phyloP scores from a whole-genome alignment of 2,329 filamentous ascomycete species.

The Verticillium tricorpus region DNA sequence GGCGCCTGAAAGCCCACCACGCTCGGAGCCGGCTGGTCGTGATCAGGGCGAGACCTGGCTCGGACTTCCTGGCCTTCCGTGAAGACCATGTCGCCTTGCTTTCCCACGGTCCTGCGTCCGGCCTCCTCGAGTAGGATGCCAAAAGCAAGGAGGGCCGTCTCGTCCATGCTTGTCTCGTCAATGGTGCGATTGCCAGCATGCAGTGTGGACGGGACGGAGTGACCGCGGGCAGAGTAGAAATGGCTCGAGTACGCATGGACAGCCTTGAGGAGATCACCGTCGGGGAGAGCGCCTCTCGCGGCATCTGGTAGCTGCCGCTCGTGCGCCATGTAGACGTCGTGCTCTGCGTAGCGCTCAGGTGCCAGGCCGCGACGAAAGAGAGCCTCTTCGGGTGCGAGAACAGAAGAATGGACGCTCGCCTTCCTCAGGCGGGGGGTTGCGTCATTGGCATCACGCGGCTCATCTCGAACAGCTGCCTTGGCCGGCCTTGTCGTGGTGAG shows the following conservation, averaged over 20 bases:
- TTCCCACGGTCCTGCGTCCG: constrained; percentile 54
- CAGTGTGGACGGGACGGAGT: constrained; percentile 7
- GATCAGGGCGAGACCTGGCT: neutral
- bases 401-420: constrained; percentile 24
- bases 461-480: constrained; percentile 1
- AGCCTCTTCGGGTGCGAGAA: constrained; percentile 63
- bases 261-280: constrained; percentile 64
- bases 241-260: constrained; percentile 64
- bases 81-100: constrained; percentile 66
- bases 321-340: constrained; percentile 67
- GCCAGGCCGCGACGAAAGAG: constrained; percentile 63
- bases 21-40: neutral
- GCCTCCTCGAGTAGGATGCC: constrained; percentile 73
- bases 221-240: constrained; percentile 51
- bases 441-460: neutral
- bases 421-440: constrained; percentile 10
- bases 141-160: constrained; percentile 71
- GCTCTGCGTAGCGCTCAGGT: constrained; percentile 63
- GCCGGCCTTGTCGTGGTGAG: constrained; percentile 4
- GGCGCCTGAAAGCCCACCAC: constrained; percentile 5
- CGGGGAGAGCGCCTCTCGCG: constrained; percentile 50
- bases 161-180: constrained; percentile 65
- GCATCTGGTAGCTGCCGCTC: constrained; percentile 46
- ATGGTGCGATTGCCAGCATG: constrained; percentile 20
- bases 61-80: constrained; percentile 47